phyloP scores from a whole-genome alignment of 805 yeast species.

The Lipomyces starkeyi region DNA sequence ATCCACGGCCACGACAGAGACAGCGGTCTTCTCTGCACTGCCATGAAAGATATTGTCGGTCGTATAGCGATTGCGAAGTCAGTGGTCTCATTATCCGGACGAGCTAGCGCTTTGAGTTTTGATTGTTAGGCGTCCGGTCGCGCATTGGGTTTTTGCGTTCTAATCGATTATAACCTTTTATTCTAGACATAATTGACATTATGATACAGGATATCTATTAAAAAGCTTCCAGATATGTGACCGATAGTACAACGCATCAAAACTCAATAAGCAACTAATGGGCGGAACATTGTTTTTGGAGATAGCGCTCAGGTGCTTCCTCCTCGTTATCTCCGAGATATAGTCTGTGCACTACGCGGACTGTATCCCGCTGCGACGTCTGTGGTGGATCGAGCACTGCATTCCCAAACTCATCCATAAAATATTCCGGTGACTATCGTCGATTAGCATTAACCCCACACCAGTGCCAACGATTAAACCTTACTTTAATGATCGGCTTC shows the following conservation, averaged over 20 bases:
- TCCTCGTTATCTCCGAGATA: constrained; percentile 32
- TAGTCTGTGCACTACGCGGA: constrained; percentile 25
- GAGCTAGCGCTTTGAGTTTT: no score
- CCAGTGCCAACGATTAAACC: neutral
- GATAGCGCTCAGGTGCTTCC: constrained; percentile 33
- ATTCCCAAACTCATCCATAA: constrained; percentile 33
- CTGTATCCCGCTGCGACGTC: constrained; percentile 18
- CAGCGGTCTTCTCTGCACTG: constrained; percentile 17
- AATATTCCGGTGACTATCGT: neutral
- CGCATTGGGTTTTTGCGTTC: neutral
- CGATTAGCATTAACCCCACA: neutral
- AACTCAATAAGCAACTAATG: neutral
- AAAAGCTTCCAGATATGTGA: neutral
- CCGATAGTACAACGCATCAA: neutral
- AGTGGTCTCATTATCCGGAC: no score
- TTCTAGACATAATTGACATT: neutral
- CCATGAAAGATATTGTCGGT: constrained; percentile 14
- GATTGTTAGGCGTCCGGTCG: no score
- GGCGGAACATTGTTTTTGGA: constrained; percentile 12
- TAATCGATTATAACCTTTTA: neutral
- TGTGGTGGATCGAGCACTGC: constrained; percentile 8
- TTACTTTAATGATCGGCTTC: constrained; percentile 32
- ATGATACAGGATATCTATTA: constrained; percentile 2
- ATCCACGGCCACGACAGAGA: constrained; percentile 18
- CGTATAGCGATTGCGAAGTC: constrained; percentile 7